Conservation (phyloP, 495 filamentous ascomycete species). For the Lichenothelia convexa region DNA sequence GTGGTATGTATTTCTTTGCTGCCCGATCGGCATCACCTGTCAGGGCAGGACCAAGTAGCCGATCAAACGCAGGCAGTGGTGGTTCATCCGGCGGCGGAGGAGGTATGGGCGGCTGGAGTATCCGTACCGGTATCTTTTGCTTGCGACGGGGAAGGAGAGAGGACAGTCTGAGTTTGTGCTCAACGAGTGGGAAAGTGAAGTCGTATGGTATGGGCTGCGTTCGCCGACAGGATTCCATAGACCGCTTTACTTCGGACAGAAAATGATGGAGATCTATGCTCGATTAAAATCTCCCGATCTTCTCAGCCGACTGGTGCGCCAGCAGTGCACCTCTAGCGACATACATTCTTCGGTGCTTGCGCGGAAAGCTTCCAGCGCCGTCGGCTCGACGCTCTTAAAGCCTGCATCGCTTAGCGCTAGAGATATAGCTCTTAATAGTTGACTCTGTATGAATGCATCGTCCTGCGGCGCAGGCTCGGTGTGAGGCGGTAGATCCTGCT, state of each 20-base stretch:
- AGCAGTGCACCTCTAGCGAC: constrained; percentile 2
- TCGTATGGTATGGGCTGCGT: constrained; percentile 45
- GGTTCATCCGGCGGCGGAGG: constrained; percentile 30
- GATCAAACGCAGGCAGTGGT: constrained; percentile 18
- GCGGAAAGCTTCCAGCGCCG: constrained; percentile 40
- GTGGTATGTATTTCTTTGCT: constrained; percentile 37
- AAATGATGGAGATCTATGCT: constrained; percentile 38
- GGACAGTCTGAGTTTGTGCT: constrained; percentile 17
- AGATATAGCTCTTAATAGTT: constrained; percentile 39
- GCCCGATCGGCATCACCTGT: constrained; percentile 32
- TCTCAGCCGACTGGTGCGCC: not conserved
- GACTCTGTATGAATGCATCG: constrained; percentile 14
- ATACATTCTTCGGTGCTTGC: constrained; percentile 45
- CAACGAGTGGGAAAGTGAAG: constrained; percentile 44
- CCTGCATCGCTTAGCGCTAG: constrained; percentile 35
- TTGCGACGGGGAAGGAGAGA: constrained; percentile 24
- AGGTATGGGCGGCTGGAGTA: constrained; percentile 23
- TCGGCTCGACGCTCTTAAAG: constrained; percentile 36
- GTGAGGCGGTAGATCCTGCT: constrained; percentile 16
- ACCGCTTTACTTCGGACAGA: constrained; percentile 34
- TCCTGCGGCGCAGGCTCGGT: constrained; percentile 10
- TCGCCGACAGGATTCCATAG: constrained; percentile 44
- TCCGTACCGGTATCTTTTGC: constrained; percentile 19
- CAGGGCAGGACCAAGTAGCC: constrained; percentile 33
- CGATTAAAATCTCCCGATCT: not conserved